These are phyloP conservation scores for Dothideomycetidae sp. DNA, from an alignment of 2,329 filamentous ascomycete genomes.

Conservation along the genomic window DNA sequence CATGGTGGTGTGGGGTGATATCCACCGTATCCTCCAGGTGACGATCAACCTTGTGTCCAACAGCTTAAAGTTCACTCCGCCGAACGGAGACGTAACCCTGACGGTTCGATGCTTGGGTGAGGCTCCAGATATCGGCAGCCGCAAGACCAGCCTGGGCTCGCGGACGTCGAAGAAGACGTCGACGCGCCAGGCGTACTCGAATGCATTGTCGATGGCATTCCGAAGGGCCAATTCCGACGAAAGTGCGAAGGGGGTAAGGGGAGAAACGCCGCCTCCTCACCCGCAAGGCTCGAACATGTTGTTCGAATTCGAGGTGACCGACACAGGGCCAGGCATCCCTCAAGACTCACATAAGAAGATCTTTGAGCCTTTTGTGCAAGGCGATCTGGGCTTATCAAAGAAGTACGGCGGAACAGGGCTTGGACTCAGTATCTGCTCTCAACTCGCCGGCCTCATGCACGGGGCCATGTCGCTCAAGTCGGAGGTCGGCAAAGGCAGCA, in stretches of 20 bases:
- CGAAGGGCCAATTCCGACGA: conserved; percentile 25
- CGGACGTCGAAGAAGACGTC: conserved; percentile 20
- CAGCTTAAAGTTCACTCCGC: conserved; percentile 76
- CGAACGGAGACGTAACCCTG: conserved; percentile 59
- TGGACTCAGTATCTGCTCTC: conserved; percentile 77
- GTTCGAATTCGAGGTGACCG: conserved; percentile 81
- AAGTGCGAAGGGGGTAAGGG: no score
- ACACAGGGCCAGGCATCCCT: conserved; percentile 77
- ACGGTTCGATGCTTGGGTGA: conserved; percentile 62
- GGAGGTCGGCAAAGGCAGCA: conserved; percentile 58
- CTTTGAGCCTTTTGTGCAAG: conserved; percentile 90
- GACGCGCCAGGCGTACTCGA: no score
- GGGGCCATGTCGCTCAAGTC: conserved; percentile 61
- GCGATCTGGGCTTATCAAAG: conserved; percentile 76
- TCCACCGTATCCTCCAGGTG: conserved; percentile 81
- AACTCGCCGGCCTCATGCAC: conserved; percentile 70
- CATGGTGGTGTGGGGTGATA: conserved; percentile 79
- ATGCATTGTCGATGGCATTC: conserved; percentile 7
- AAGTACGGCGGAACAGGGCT: conserved; percentile 82
- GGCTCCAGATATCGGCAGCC: conserved; percentile 29
- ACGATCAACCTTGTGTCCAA: conserved; percentile 89
- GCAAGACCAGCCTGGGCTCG: conserved; percentile 29
- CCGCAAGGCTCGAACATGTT: conserved; percentile 53
- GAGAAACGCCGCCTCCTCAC: conserved; percentile 41
- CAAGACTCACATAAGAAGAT: conserved; percentile 64